Base-by-base conservation (phyloP, 495 filamentous ascomycete species). In the Xylaria intraflava region DNA sequence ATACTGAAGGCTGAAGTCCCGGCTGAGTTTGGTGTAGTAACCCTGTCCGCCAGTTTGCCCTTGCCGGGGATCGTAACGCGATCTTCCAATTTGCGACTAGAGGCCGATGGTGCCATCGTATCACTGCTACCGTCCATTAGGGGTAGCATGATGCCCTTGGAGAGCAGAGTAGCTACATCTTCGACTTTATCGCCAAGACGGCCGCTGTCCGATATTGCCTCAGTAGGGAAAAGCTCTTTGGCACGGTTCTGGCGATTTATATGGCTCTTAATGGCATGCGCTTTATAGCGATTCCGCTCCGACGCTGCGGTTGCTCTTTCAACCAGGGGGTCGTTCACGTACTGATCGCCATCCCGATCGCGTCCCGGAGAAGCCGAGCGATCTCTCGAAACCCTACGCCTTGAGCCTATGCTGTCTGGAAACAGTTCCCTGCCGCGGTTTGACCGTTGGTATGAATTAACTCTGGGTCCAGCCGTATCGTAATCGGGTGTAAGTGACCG, bases 181-280 rank as follows among this genome's bases (percentile, higher is more conserved):
- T 86, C 82, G 4, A 80, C 75, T 40, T 75, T 77, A 65, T 88
- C 86, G 31, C 84, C 83, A 58, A 87, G 84, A 55, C 81, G 80
- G 53, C 74, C 80, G 23, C 59, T 33, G 2, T 51, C 61, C 0
- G 57, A 50, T 43, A 16, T 14, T 7, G 73, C 68, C 55, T 80
- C 83, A 47, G 72, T 73, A 0, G 87, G 85, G 65, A 92, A 87
- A 5, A 90, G 78, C 54, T 92, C 87, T 46, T 83, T 86, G 35
- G 46, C 50, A 29, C 55, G 65, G 42, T 62, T 70, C 8, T 68
- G 65, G 33, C 53, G 66, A 22, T 64, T 58, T 0, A 71, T 44
- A 8, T 69, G 69, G 47, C 73, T 73, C 60, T 72, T 78, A 33
- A 73, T 67, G 17, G 72, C 65, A 35, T 72, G 69, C 30, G 75